Conservation (phyloP, 176 grass and related monocot species). For the Rhipidocladum racemiflorum region DNA sequence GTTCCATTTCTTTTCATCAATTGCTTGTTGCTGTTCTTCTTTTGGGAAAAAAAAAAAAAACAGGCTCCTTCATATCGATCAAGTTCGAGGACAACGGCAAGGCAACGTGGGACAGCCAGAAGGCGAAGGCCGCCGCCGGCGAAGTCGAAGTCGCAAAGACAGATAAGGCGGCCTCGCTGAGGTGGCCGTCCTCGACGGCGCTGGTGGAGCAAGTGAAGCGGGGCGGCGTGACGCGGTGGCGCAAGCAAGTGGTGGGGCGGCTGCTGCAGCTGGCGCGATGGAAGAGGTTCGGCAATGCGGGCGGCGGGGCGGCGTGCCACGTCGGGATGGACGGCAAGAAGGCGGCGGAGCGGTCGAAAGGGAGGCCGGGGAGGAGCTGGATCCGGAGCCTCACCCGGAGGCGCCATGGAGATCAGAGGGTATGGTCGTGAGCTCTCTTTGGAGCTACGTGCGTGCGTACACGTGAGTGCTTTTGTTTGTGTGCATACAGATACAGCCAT, state of each 20-base stretch:
- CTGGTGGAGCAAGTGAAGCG: conserved; percentile 54
- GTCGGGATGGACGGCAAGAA: conserved; percentile 39
- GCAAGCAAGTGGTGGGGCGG: conserved; percentile 66
- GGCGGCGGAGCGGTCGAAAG: conserved; percentile 24
- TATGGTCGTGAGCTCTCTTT: conserved; percentile 10
- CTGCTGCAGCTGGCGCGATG: conserved; percentile 71
- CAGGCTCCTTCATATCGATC: conserved; percentile 95
- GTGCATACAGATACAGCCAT: background rate
- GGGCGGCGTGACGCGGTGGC: conserved; percentile 60
- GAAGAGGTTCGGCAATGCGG: conserved; percentile 58
- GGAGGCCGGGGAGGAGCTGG: conserved; percentile 45
- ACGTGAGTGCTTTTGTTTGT: conserved; percentile 8
- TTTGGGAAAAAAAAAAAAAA: background rate
- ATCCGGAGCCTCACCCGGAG: conserved; percentile 64
- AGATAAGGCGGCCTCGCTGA: background rate
- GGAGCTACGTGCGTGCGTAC: background rate
- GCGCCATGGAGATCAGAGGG: conserved; percentile 22
- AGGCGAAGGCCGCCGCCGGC: background rate
- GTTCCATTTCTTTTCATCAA: background rate
- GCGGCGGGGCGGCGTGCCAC: conserved; percentile 20
- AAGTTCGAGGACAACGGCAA: conserved; percentile 97
- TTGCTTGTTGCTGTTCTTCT: background rate
- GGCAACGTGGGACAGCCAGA: conserved; percentile 51
- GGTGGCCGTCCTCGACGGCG: background rate
- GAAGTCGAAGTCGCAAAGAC: background rate